Evolutionary conservation across 2,329 filamentous ascomycete genomes (phyloP).

Genomic region (Epichloe amarillans): DNA sequence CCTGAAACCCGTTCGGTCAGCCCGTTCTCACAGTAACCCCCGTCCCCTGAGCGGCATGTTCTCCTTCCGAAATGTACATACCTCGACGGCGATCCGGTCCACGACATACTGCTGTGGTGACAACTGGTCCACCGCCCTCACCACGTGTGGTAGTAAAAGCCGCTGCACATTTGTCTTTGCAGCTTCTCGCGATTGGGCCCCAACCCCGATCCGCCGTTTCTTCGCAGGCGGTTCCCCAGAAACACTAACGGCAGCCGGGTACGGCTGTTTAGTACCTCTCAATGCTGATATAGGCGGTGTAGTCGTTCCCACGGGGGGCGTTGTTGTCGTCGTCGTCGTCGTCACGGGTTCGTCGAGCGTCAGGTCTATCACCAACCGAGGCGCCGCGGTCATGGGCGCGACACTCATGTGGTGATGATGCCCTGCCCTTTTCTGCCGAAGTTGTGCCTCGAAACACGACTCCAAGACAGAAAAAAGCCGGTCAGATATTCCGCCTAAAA

Average conservation of each 20-base stretch:
- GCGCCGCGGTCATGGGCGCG: conserved; percentile 13
- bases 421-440: neutral
- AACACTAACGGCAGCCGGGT: neutral
- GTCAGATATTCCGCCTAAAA: neutral
- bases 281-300: neutral
- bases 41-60: neutral
- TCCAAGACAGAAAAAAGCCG: neutral
- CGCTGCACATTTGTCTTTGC: conserved; percentile 15
- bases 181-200: conserved; percentile 4
- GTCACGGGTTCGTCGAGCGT: conserved; percentile 7
- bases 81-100: conserved; percentile 18
- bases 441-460: conserved; percentile 1
- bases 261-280: neutral
- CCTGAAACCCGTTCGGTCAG: conserved; percentile 5
- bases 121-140: conserved; percentile 13
- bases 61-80: conserved; percentile 7
- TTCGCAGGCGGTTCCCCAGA: conserved; percentile 18
- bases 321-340: neutral
- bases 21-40: neutral
- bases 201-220: conserved; percentile 16
- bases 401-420: conserved; percentile 12
- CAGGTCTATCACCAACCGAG: conserved; percentile 18
- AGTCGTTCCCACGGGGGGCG: neutral
- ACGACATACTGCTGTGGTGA: conserved; percentile 10
- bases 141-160: conserved; percentile 22